These are phyloP conservation scores for Cytospora mali DNA, from an alignment of 2,329 filamentous ascomycete genomes.

Conservation along the genomic window DNA sequence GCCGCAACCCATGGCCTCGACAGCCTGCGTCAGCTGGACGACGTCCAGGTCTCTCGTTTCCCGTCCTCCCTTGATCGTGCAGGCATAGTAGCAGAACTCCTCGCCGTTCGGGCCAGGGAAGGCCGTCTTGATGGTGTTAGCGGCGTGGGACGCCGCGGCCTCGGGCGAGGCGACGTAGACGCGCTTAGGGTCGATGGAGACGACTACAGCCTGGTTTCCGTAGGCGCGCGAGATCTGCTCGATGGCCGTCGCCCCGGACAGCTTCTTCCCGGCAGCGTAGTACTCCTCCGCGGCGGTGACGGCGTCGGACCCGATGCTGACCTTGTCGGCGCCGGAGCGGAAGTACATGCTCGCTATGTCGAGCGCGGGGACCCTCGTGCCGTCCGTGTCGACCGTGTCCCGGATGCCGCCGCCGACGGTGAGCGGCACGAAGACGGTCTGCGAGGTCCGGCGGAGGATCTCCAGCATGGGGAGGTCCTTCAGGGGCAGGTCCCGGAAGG, in stretches of 20 bases:
- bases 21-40: slow-evolving; percentile 80
- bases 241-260: slow-evolving; percentile 85
- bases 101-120: slow-evolving; percentile 76
- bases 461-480: slow-evolving; percentile 96
- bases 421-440: slow-evolving; percentile 92
- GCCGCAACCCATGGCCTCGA: slow-evolving; percentile 93
- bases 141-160: slow-evolving; percentile 69
- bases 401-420: slow-evolving; percentile 95
- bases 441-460: slow-evolving; percentile 80
- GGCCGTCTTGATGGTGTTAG: slow-evolving; percentile 70
- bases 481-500: slow-evolving; percentile 91
- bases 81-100: slow-evolving; percentile 91
- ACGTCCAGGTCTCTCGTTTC: slow-evolving; percentile 95
- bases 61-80: slow-evolving; percentile 92
- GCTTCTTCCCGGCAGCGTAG: slow-evolving; percentile 67
- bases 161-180: slow-evolving; percentile 68
- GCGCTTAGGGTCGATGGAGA: slow-evolving; percentile 90
- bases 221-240: slow-evolving; percentile 94
- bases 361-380: slow-evolving; percentile 81
- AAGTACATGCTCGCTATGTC: slow-evolving; percentile 98
- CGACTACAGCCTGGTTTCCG: slow-evolving; percentile 94
- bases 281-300: slow-evolving; percentile 93
- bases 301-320: slow-evolving; percentile 93
- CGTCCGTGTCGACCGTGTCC: slow-evolving; percentile 88
- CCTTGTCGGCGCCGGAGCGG: slow-evolving; percentile 94